Evolutionary conservation across 2,329 filamentous ascomycete species (phyloP).

Genomic region (Aspergillus phoenicis): DNA sequence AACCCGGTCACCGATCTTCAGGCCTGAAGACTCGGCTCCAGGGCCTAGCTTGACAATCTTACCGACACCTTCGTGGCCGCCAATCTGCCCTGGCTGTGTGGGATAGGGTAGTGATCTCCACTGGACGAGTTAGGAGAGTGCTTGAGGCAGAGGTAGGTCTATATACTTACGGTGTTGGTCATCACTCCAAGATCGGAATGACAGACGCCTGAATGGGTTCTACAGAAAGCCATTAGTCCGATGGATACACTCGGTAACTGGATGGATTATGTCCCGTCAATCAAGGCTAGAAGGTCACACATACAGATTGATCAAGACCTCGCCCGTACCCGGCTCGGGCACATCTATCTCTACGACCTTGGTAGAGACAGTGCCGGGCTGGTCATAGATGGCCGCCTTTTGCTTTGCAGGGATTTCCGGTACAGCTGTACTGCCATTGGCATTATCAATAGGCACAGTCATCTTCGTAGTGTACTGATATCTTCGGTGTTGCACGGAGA

Average conservation of each 20-base stretch:
- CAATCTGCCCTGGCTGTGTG: slow-evolving; percentile 64
- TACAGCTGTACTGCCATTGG: slow-evolving; percentile 6
- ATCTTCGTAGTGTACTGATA: slow-evolving; percentile 25
- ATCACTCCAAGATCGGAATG: slow-evolving; percentile 64
- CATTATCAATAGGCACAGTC: slow-evolving; percentile 18
- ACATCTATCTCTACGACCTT: slow-evolving; percentile 66
- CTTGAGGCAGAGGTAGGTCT: neutral
- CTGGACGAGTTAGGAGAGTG: slow-evolving; percentile 26
- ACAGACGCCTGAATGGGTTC: slow-evolving; percentile 66
- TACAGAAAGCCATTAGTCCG: slow-evolving; percentile 26
- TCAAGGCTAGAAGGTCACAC: neutral
- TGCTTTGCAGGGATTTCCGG: slow-evolving; percentile 59
- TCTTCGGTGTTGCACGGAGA: neutral
- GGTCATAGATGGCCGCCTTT: slow-evolving; percentile 66
- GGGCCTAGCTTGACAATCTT: slow-evolving; percentile 67
- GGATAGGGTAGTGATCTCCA: slow-evolving; percentile 62
- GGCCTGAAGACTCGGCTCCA: slow-evolving; percentile 56
- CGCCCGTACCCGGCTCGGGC: slow-evolving; percentile 64
- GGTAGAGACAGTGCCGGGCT: slow-evolving; percentile 66
- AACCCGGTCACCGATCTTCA: slow-evolving; percentile 69
- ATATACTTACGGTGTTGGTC: slow-evolving; percentile 44
- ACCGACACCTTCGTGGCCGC: slow-evolving; percentile 70
- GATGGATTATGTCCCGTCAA: neutral
- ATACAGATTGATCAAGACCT: slow-evolving; percentile 65
- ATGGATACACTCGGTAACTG: neutral